A percentile compares a stretch with the other conserved stretches of the same genome.
These are phyloP conservation scores for Tricharina praecox DNA, from an alignment of 495 filamentous ascomycete genomes.

Conservation along the genomic window DNA sequence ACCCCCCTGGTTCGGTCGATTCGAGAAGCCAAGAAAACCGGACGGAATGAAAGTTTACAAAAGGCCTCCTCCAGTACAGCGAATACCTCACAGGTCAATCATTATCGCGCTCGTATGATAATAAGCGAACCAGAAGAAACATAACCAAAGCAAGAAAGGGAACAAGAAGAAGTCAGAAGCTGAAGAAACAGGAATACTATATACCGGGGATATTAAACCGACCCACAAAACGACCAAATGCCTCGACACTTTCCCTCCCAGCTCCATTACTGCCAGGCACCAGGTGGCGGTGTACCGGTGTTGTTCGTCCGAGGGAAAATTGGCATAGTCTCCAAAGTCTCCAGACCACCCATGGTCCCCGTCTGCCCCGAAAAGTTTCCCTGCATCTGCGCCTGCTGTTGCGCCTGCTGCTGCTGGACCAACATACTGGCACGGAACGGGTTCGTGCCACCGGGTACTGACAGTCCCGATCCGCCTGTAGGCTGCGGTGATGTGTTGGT, in stretches of 20 bases:
- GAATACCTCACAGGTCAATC: too few relatives aligned
- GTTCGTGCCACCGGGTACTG: conserved; percentile 73
- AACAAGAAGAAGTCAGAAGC: neutral
- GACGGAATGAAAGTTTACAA: too few relatives aligned
- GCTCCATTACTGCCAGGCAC: neutral
- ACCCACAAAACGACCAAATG: too few relatives aligned
- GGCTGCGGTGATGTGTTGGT: conserved; percentile 30
- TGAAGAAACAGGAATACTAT: neutral
- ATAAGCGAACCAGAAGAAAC: neutral
- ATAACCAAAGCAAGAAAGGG: neutral
- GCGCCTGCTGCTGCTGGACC: conserved; percentile 64
- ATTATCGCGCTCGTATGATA: too few relatives aligned
- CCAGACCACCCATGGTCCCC: conserved; percentile 69
- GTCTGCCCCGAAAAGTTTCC: conserved; percentile 21
- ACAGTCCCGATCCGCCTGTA: conserved; percentile 30
- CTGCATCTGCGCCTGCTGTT: conserved; percentile 29
- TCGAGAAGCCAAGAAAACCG: too few relatives aligned
- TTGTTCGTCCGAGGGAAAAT: conserved; percentile 52
- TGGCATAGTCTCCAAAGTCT: conserved; percentile 61
- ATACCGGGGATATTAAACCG: too few relatives aligned
- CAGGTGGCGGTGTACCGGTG: neutral
- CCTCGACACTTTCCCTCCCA: too few relatives aligned
- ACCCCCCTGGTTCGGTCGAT: too few relatives aligned
- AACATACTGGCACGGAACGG: conserved; percentile 78
- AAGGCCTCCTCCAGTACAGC: too few relatives aligned